Evolutionary conservation across 441 rosid species (phyloP), one percentile per base, ranked within the genome.

Genomic region (Hypseocharis bilobata): DNA sequence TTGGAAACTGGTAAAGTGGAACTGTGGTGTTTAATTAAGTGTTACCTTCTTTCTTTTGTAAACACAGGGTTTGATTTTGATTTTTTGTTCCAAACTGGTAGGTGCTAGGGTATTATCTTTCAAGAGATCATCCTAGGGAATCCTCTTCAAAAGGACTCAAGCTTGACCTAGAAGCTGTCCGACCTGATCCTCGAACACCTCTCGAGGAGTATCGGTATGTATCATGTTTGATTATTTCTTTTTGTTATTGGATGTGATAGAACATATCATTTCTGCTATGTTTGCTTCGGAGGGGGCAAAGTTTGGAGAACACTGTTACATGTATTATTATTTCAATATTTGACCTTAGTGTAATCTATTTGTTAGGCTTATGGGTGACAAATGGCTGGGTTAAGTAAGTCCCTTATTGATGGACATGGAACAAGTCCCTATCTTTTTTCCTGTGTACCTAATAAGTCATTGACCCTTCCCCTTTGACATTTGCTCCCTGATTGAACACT

Each of bases 171-270:
- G 95, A 89, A 77, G 88, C 92, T 79, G 94, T 92, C 65, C 86
- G 93, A 75, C 99, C 98, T 36, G 86, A 92, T 74, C 93, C 96
- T 70, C 74, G 66, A 66, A 88, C 78, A 30, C 98, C 99, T 67
- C 96, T 95, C 3, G 98, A 95, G 81, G 99, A 95, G 80, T 88
- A 91, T 73, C 76, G 99, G 99, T 91, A 78, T 69, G 67, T 32
- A 28, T 58, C 2, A 44, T 47, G 63, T 73, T 70, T 62, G 63
- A 5, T 68, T 63, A 44, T 36, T 52, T 64, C 36, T 13, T 29
- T 36, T 3, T 60, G 19, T n/a, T 25, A 32, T n/a, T 60, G 17
- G 27, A n/a, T 32, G 0, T 40, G 10, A 3, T 16, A 10, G 6
- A 16, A 19, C 25, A 16, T 16, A 2, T 47, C 10, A 19, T 17